phyloP scores from a whole-genome alignment of 257 asterid genomes.

The Phtheirospermum japonicum region DNA sequence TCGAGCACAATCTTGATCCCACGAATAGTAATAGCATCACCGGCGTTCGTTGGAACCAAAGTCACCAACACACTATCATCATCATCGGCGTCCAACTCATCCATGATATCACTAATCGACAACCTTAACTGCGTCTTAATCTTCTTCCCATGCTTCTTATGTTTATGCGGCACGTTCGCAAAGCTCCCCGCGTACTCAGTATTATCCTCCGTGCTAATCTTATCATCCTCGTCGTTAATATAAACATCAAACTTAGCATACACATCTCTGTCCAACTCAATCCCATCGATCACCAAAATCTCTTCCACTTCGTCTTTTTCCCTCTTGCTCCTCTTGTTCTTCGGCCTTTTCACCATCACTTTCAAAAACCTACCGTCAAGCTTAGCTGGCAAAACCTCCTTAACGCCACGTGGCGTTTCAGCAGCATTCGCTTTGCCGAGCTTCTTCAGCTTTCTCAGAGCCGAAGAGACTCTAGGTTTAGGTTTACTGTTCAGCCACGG shows the following conservation, averaged over 20 bases:
- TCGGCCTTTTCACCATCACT: constrained; percentile 68
- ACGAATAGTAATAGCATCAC: constrained; percentile 38
- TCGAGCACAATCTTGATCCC: constrained; percentile 59
- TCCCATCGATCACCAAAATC: constrained; percentile 47
- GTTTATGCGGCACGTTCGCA: constrained; percentile 64
- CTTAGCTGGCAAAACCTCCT: constrained; percentile 47
- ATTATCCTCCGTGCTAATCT: constrained; percentile 37
- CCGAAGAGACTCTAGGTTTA: constrained; percentile 44
- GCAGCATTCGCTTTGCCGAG: constrained; percentile 52
- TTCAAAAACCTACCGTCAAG: constrained; percentile 41
- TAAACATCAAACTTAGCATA: constrained; percentile 61
- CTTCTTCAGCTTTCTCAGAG: constrained; percentile 39
- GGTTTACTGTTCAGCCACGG: constrained; percentile 58
- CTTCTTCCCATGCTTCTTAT: constrained; percentile 40
- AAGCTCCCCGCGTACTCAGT: constrained; percentile 71
- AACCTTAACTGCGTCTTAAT: constrained; percentile 49
- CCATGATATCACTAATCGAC: constrained; percentile 54
- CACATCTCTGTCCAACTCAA: constrained; percentile 48
- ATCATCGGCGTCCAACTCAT: constrained; percentile 62
- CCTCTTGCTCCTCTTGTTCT: constrained; percentile 56
- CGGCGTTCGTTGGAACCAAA: constrained; percentile 48
- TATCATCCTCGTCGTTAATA: constrained; percentile 61
- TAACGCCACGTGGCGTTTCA: constrained; percentile 19
- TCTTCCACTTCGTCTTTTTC: constrained; percentile 67
- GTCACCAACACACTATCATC: constrained; percentile 65